phyloP scores from a whole-genome alignment of 768 basidiomycete genomes.

The Leucogyrophana mollusca region DNA sequence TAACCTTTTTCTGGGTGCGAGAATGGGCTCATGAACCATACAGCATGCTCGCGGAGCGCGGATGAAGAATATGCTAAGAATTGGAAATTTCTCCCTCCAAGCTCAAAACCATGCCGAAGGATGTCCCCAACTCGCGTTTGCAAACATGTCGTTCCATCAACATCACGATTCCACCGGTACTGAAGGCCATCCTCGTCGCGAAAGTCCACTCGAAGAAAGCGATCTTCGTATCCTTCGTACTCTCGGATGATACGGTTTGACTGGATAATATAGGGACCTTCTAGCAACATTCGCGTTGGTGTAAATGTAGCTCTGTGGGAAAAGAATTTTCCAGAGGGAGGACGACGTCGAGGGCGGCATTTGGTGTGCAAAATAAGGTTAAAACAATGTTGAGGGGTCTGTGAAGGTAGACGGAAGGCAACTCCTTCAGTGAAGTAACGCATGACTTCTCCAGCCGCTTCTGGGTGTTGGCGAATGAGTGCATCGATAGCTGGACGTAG shows the following conservation, averaged over 20 bases:
- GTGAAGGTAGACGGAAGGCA: conserved; percentile 41
- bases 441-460: conserved; percentile 47
- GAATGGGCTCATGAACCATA: conserved; percentile 80
- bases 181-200: conserved; percentile 79
- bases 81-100: conserved; percentile 72
- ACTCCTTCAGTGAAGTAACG: conserved; percentile 53
- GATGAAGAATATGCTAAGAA: conserved; percentile 84
- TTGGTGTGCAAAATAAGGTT: conserved; percentile 28
- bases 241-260: conserved; percentile 79
- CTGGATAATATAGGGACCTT: conserved; percentile 74
- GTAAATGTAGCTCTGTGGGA: conserved; percentile 78
- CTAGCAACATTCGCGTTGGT: conserved; percentile 69
- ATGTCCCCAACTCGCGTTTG: conserved; percentile 55
- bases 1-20: conserved; percentile 37
- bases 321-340: conserved; percentile 46
- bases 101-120: conserved; percentile 61
- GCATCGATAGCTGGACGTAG: conserved; percentile 44
- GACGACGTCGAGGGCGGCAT: conserved; percentile 13
- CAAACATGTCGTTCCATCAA: conserved; percentile 58
- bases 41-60: conserved; percentile 73
- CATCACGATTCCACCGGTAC: conserved; percentile 68
- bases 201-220: conserved; percentile 83
- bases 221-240: conserved; percentile 56
- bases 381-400: conserved; percentile 46
- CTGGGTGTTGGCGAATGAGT: conserved; percentile 34